Evolutionary conservation across 805 yeast genomes (phyloP), one percentile per base, ranked within the genome.

Genomic region (Pichia californica): DNA sequence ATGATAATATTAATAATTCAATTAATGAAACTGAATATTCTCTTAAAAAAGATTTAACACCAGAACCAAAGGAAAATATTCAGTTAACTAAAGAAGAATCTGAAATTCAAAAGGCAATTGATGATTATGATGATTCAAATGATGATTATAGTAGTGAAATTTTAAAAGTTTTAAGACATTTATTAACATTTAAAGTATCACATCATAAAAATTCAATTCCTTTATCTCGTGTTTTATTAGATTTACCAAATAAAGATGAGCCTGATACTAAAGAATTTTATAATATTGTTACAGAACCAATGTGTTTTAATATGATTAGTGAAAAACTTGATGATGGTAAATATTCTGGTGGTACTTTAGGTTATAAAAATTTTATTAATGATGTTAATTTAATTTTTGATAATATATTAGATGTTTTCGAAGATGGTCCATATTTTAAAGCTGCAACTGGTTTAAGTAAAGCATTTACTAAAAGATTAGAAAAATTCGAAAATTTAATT

Each of bases 321-420:
- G 64, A 64, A 18, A 73, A 74, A 38, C 56, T 88, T 34, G 74
- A 74, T 15, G 62, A 61, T 15, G 76, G 78, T 20, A 70, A 74
- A 26, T 76, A 77, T 46, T 67, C 70, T 3, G 72, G 74, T 31
- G 62, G 63, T 15, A 68, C 69, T 3, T 71, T 74, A 23, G 68
- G 67, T 31, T 70, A 87, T 45, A 75, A 73, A 30, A 77, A 71
- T 38, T 84, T 88, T 54, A 64, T 73, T 44, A 71, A 69, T 18
- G 83, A 81, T 40, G 68, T 83, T 7, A 64, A 68, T 25, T 65
- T 81, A 41, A 80, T 91, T 13, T 88, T 89, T 65, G 57, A 69
- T 36, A 93, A 93, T 62, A 95, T 97, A 2, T 78, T 79, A 56
- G 60, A 72, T 1, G 91, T 80, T 63, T 91, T 89, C 61, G 83